Conservation (phyloP, 106 monocot genomes). For the Dendrobium huoshanense region DNA sequence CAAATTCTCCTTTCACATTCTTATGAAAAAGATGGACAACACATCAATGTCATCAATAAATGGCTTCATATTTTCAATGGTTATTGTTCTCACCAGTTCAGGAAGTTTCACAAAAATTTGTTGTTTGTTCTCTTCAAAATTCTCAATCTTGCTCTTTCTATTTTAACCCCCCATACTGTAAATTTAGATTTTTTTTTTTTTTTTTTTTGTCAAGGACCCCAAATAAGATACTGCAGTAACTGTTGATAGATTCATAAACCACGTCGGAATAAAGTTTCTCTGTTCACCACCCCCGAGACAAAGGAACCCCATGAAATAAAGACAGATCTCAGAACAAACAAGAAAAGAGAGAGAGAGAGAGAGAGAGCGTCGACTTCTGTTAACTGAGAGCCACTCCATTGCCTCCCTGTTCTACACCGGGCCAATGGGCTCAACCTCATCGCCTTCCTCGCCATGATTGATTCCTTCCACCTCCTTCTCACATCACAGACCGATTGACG, state of each 20-base stretch:
- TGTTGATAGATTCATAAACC: background rate
- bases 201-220: too few relatives aligned
- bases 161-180: too few relatives aligned
- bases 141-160: too few relatives aligned
- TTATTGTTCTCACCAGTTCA: too few relatives aligned
- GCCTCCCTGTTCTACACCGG: background rate
- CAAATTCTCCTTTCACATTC: too few relatives aligned
- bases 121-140: too few relatives aligned
- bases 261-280: background rate
- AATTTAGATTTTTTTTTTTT: too few relatives aligned
- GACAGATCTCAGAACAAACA: background rate
- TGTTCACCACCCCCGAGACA: background rate
- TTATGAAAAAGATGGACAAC: too few relatives aligned
- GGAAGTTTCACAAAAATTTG: too few relatives aligned
- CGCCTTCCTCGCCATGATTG: background rate
- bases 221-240: too few relatives aligned
- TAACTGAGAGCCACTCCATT: constrained; percentile 2
- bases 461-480: background rate
- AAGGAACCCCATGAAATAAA: background rate
- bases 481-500: constrained; percentile 2
- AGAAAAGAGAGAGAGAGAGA: background rate
- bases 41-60: too few relatives aligned
- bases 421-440: background rate
- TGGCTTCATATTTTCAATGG: too few relatives aligned
- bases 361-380: background rate